Evolutionary conservation across 78 protist species (phyloP), one percentile per base, ranked within the genome.

Genomic region (Emiliania huxleyi): DNA sequence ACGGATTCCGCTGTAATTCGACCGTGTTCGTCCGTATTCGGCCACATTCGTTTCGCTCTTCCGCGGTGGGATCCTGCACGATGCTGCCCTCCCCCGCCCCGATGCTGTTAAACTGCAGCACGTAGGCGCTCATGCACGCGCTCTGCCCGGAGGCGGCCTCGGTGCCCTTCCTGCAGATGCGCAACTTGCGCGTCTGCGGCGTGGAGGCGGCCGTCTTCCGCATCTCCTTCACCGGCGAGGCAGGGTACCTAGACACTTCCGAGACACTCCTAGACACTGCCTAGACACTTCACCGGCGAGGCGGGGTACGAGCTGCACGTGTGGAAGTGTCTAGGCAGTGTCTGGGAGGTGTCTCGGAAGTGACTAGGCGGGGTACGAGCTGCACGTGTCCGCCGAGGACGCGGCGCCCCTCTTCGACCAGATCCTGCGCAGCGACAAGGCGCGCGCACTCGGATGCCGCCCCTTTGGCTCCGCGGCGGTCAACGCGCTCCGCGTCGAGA

Each of bases 401-500:
- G 52, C 35, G 52, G 87, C 87, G 52, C 52, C n/a, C 2, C 49
- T 79, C 35, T 43, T 2, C 52, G 52, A 40, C 12, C 29, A 21
- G 40, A 79, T 79, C 49, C 2, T 1, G 26, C 1, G n/a, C 19
- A 48, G 43, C 35, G 52, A 48, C 15, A 26, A 12, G 52, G 87
- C 87, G 21, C 0, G 2, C 15, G 18, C 6, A n/a, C 52, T 25
- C 33, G 37, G 35, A 4, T n/a, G 3, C 87, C 25, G 8, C 52
- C 87, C 87, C 2, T 79, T 79, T 26, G 87, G 87, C 87, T 2
- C 19, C 38, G 18, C 3, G n/a, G 87, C 87, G 55, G 35, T 79
- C 45, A 79, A 79, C 87, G 48, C 87, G 49, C 87, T 79, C 35
- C 87, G 87, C 87, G 33, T 79, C 87, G 87, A 79, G 87, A 79